Base-by-base conservation (phyloP, 2,329 filamentous ascomycete genomes). In the Diaporthe citri region DNA sequence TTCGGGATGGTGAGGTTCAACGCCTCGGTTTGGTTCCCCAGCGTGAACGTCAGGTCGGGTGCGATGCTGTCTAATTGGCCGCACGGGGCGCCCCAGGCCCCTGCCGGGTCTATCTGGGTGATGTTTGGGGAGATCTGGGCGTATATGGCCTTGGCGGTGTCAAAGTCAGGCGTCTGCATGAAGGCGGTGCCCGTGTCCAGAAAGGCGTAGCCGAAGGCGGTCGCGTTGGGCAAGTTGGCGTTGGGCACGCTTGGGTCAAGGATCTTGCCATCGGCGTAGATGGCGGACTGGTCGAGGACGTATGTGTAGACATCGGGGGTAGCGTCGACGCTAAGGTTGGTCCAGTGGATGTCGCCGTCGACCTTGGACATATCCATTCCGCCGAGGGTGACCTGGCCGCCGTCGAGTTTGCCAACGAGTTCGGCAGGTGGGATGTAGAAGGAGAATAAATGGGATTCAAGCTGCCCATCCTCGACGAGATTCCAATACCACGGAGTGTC, bases 41-140 rank as follows among this genome's bases (percentile, higher is more conserved):
- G 60, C 4, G 78, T 79, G 64, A 84, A 82, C 1, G 77, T 80
- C 15, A 85, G 72, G 13, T 83, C 79, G 9, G 78, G 78, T 3
- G 78, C 79, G 0, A 80, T 76, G 22, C 72, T 69, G 13, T 82
- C 81, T 34, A 84, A 70, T 4, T 78, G 75, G 10, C 78, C 77
- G 76, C 83, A 85, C 3, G 79, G 75, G 1, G 80, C 82, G 15
- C 83, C 83, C 83, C 82, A 85, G 1, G 79, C 78, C 0, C 83
- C 83, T 0, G 77, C 72, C 12, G 77, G 73, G 73, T 82, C 81
- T 62, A 84, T 79, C 59, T 77, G 80, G 43, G 74, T 74, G 71
- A 84, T 83, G 43, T 78, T 72, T 3, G 77, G 72, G 28, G 81
- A 83, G 67, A 84, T 80, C 48, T 76, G 72, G 12, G 78, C 79